Conservation (phyloP, 2,329 filamentous ascomycete genomes). For the Verticillium albo-atrum region DNA sequence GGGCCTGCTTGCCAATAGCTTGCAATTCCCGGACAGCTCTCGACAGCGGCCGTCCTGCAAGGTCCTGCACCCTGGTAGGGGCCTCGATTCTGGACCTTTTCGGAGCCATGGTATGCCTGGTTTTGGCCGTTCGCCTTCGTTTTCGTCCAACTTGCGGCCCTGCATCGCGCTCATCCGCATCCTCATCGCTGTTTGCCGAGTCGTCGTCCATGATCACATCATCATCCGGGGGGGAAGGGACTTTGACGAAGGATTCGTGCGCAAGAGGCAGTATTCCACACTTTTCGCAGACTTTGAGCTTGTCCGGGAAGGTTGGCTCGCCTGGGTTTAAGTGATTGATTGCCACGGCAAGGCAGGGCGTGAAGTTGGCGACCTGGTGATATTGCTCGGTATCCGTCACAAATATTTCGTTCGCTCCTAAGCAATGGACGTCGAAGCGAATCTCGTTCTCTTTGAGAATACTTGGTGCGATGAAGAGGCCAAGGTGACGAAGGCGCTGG, state of each 20-base stretch:
- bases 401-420: neutral
- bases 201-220: neutral
- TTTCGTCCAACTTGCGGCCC: neutral
- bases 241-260: neutral
- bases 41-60: neutral
- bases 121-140: neutral
- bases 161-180: neutral
- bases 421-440: neutral
- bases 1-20: neutral
- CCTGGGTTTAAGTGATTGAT: slow-evolving; percentile 1
- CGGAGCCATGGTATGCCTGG: neutral
- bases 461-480: neutral
- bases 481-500: slow-evolving; percentile 1
- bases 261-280: neutral
- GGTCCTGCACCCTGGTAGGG: too few relatives aligned
- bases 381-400: neutral
- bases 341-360: neutral
- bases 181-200: neutral
- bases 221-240: neutral
- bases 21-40: neutral
- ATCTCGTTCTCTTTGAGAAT: neutral
- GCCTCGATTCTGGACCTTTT: neutral
- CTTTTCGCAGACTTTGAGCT: neutral
- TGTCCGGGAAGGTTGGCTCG: neutral
- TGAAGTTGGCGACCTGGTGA: neutral